Evolutionary conservation across 208 protist genomes (phyloP), one percentile per base, ranked within the genome.

Genomic region (Acanthamoeba healyi): DNA sequence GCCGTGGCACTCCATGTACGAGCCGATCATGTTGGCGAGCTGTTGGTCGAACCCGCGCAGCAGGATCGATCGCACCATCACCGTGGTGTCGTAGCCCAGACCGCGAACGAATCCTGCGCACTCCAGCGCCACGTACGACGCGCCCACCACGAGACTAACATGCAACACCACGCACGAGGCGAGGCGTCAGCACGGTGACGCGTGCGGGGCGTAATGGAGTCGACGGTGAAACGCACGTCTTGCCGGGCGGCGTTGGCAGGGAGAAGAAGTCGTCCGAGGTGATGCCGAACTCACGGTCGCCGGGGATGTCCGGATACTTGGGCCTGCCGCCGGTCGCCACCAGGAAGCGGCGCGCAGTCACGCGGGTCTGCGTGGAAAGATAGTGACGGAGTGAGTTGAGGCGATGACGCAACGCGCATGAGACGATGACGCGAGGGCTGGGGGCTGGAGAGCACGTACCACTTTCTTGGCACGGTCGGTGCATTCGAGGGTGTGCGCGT

Each of bases 1-100:
- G 22, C 97, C 97, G 32, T 95, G 40, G 12, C 96, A 77, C 46
- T 95, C 94, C 97, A 98, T 98, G 89, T 95, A 88, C 38, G 63
- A 36, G 40, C 49, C 94, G 54, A 98, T 96, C 79, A 96, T 95
- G 40, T 96, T 72, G 36, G 97, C 96, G 38, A 97, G 97, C 38
- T 99, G 89, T 36, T 94, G 93, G 86, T 99, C 98, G 94, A 99
- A 99, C 7, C 98, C 98, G 74, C 98, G 97, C n/a, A 99, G 96
- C 67, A 96, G 95, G 86, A 98, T 98, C 2, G 97, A 98, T 49
- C 98, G 94, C 54, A 98, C 96, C 95, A 99, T 97, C 2, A 99
- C 98, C 17, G 97, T 98, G 3, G 96, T 96, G 79, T 98, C 96
- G 93, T 96, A 98, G 38, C 98, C 98, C 12, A 99, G 44, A 3